Percentiles rank a stretch among this genome's conserved stretches.
Evolutionary conservation across 192 early-diverging fungal species (phyloP).

Genomic region (Backusella australiensis): DNA sequence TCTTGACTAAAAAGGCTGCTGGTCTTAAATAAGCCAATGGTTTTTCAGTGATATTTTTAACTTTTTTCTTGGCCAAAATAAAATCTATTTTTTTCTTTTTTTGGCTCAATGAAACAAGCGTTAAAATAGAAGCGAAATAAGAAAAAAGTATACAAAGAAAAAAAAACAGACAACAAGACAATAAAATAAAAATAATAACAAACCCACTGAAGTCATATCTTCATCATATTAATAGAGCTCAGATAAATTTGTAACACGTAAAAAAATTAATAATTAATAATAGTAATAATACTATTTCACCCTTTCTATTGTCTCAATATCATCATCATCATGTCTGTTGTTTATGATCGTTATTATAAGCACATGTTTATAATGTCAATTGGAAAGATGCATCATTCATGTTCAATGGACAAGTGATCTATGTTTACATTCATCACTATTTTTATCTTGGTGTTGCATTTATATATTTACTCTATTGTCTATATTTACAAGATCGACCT

Average conservation of each 20-base stretch:
- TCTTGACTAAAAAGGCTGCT: neutral
- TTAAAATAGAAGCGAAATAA: neutral
- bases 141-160: neutral
- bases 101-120: neutral
- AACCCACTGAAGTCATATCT: neutral
- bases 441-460: too few species aligned
- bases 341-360: too few species aligned
- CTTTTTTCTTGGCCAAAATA: slow-evolving; percentile 5
- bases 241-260: neutral
- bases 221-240: neutral
- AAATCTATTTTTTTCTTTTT: slow-evolving; percentile 1
- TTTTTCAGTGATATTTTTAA: neutral
- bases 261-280: neutral
- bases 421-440: too few species aligned
- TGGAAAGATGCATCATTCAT: too few species aligned
- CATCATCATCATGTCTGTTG: too few species aligned
- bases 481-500: too few species aligned
- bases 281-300: neutral
- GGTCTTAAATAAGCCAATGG: neutral
- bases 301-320: neutral
- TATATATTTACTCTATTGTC: too few species aligned
- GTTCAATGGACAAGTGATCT: too few species aligned
- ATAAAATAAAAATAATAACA: neutral
- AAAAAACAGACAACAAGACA: neutral
- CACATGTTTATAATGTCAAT: too few species aligned